These are phyloP conservation scores for Leishmania lainsoni DNA, from an alignment of 208 protist species.

Conservation along the genomic window DNA sequence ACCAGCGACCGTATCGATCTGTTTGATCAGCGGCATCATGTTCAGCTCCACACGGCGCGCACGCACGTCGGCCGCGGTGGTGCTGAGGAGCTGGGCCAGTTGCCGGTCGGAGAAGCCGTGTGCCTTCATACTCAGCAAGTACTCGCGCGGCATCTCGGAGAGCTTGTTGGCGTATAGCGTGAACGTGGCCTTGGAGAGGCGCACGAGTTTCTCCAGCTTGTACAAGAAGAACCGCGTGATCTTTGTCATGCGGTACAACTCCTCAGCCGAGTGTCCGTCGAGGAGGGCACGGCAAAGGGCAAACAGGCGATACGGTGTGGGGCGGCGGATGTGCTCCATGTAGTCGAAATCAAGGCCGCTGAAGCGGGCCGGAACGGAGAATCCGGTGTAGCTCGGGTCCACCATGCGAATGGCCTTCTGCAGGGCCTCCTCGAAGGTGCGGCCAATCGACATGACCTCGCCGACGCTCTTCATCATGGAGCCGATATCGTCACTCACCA, in stretches of 20 bases:
- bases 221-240: constrained; percentile 98
- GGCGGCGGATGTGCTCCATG: constrained; percentile 71
- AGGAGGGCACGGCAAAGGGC: constrained; percentile 80
- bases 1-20: constrained; percentile 97
- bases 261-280: constrained; percentile 86
- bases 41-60: constrained; percentile 57
- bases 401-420: constrained; percentile 98
- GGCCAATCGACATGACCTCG: constrained; percentile 98
- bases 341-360: constrained; percentile 70
- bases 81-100: constrained; percentile 75
- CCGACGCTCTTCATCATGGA: constrained; percentile 98
- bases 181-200: constrained; percentile 42
- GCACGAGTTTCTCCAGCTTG: constrained; percentile 94
- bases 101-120: constrained; percentile 96
- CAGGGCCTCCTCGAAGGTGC: constrained; percentile 98
- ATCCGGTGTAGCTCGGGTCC: constrained; percentile 85
- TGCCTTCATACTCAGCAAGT: constrained; percentile 84
- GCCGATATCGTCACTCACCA: constrained; percentile 92
- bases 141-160: constrained; percentile 46
- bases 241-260: constrained; percentile 92
- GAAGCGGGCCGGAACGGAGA: constrained; percentile 76
- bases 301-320: constrained; percentile 88
- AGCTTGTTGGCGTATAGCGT: constrained; percentile 41
- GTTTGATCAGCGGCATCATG: constrained; percentile 95
- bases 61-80: constrained; percentile 60